A percentile compares a stretch with the other conserved stretches of the same genome.
These are phyloP conservation scores for Schizophyllum commune DNA, from an alignment of 1,284 basidiomycete genomes.

Conservation along the genomic window DNA sequence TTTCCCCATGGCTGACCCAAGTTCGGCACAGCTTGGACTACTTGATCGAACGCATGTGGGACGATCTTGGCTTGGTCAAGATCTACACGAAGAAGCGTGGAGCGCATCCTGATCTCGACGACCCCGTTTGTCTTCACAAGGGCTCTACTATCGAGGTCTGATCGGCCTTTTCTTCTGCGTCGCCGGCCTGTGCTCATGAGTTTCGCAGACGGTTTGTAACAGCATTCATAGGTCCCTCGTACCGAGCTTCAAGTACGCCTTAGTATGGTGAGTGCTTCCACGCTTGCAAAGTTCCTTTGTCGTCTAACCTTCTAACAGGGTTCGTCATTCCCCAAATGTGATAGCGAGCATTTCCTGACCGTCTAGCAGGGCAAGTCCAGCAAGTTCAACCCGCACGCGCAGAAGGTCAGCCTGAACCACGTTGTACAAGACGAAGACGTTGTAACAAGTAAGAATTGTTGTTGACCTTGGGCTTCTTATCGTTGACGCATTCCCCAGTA, in stretches of 20 bases:
- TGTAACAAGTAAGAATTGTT: conserved; percentile 66
- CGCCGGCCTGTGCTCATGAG: background rate
- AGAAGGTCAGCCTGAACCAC: conserved; percentile 88
- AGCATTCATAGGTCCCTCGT: conserved; percentile 87
- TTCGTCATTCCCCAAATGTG: background rate
- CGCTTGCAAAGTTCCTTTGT: background rate
- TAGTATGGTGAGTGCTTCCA: conserved; percentile 64
- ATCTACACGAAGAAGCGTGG: conserved; percentile 97
- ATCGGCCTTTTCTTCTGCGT: background rate
- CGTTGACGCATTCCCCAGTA: conserved; percentile 17
- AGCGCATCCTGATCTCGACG: conserved; percentile 83
- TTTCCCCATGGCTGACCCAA: conserved; percentile 3
- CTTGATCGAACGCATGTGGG: conserved; percentile 88
- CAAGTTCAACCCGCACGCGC: conserved; percentile 87
- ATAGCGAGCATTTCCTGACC: background rate
- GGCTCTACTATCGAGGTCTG: conserved; percentile 88
- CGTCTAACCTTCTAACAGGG: conserved; percentile 5
- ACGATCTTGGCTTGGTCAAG: conserved; percentile 78
- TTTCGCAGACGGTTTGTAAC: conserved; percentile 71
- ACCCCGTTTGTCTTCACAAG: conserved; percentile 89
- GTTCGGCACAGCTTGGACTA: conserved; percentile 63
- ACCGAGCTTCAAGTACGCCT: conserved; percentile 86
- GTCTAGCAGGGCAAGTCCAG: conserved; percentile 71
- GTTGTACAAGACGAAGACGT: conserved; percentile 92
- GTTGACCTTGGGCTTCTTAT: background rate